Evolutionary conservation across 805 yeast species (phyloP).

Genomic region (Tanozyma kutaoensis): DNA sequence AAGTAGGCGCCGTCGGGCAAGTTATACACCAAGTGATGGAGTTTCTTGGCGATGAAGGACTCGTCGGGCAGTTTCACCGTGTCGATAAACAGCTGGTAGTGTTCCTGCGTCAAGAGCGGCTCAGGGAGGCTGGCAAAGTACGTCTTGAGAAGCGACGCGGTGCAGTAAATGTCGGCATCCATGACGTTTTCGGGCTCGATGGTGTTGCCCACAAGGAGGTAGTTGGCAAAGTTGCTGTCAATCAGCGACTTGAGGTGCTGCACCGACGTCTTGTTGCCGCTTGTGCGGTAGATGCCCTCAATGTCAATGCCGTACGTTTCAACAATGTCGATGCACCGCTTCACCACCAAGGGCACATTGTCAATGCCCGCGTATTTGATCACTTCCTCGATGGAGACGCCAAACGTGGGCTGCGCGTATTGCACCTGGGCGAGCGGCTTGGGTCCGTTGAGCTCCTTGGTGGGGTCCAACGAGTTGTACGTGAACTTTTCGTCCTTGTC

Average conservation of each 20-base stretch:
- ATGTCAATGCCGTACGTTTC: conserved; percentile 74
- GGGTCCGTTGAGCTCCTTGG: conserved; percentile 22
- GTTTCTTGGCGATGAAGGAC: conserved; percentile 45
- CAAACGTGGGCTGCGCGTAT: conserved; percentile 46
- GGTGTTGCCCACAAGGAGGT: conserved; percentile 23
- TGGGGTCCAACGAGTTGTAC: conserved; percentile 22
- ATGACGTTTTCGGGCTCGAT: conserved; percentile 32
- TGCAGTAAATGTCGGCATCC: conserved; percentile 74
- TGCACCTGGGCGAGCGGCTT: conserved; percentile 11
- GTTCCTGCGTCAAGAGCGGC: conserved; percentile 60
- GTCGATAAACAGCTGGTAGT: conserved; percentile 48
- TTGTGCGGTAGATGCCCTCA: conserved; percentile 83
- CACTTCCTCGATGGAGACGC: conserved; percentile 66
- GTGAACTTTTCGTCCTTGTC: background rate
- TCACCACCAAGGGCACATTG: conserved; percentile 83
- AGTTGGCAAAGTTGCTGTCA: conserved; percentile 62
- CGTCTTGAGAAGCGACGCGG: conserved; percentile 77
- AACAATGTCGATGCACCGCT: conserved; percentile 75
- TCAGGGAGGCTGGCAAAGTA: conserved; percentile 82
- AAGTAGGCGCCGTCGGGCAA: conserved; percentile 93
- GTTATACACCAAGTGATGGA: conserved; percentile 80
- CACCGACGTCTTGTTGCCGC: conserved; percentile 66
- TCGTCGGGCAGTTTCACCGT: conserved; percentile 43
- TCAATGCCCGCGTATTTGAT: conserved; percentile 73
- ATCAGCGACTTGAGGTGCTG: conserved; percentile 61